Percentiles rank a stretch among this genome's conserved stretches.
These are phyloP conservation scores for Cucurbita pepo DNA, from an alignment of 306 rosid species.

Conservation along the genomic window DNA sequence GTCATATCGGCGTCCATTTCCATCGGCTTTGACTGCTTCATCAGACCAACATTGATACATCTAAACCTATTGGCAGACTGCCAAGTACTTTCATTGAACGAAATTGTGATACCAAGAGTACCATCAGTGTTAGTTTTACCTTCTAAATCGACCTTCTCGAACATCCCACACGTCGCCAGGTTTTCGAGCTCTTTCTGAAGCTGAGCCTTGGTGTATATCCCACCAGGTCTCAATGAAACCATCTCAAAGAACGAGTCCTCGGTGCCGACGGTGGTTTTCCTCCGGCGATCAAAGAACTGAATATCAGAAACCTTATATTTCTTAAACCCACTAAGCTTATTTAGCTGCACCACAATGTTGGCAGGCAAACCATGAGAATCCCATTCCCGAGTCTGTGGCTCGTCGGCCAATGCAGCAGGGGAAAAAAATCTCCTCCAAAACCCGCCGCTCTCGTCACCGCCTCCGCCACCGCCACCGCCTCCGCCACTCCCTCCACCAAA, in stretches of 20 bases:
- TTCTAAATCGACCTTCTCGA: constrained; percentile 88
- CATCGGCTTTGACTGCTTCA: constrained; percentile 63
- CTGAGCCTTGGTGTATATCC: constrained; percentile 65
- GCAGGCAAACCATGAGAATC: constrained; percentile 86
- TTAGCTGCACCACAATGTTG: constrained; percentile 60
- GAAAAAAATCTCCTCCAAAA: constrained; percentile 43
- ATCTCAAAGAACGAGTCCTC: constrained; percentile 87
- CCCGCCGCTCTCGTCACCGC: constrained; percentile 24
- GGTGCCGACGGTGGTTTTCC: constrained; percentile 32
- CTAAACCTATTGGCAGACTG: constrained; percentile 65
- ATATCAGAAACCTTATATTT: constrained; percentile 74
- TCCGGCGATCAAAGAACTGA: constrained; percentile 51
- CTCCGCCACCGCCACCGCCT: constrained; percentile 22
- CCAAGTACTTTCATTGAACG: constrained; percentile 86
- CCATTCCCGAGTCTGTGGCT: constrained; percentile 49
- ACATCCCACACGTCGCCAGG: constrained; percentile 83
- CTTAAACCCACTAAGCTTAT: constrained; percentile 75
- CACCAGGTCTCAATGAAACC: constrained; percentile 75
- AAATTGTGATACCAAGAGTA: constrained; percentile 38
- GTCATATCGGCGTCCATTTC: constrained; percentile 93
- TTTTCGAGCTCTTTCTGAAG: constrained; percentile 79
- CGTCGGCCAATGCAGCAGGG: constrained; percentile 56
- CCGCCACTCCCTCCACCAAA: constrained; percentile 23
- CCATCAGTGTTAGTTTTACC: constrained; percentile 89
- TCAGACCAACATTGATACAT: constrained; percentile 76